phyloP scores from a whole-genome alignment of 805 yeast species.

The Debaryomyces hansenii region DNA sequence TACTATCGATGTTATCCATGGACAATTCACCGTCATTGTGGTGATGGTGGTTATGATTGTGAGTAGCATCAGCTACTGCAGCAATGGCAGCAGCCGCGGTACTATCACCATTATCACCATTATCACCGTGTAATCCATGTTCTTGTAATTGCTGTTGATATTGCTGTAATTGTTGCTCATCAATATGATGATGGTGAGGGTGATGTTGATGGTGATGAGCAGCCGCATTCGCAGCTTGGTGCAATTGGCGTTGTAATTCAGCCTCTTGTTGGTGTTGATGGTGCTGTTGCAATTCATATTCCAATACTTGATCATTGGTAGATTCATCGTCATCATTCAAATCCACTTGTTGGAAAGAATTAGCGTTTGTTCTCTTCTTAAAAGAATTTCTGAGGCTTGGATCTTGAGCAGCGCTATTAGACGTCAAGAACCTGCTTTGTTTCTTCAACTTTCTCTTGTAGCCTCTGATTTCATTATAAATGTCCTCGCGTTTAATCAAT shows the following conservation, averaged over 20 bases:
- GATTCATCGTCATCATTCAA: conserved; percentile 17
- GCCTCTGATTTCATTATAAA: conserved; percentile 57
- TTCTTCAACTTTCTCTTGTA: conserved; percentile 51
- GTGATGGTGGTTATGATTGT: conserved; percentile 22
- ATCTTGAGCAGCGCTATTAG: conserved; percentile 12
- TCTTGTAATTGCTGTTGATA: conserved; percentile 30
- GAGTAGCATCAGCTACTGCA: conserved; percentile 40
- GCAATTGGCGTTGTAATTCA: conserved; percentile 24
- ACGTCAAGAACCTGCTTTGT: conserved; percentile 28
- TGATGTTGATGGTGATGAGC: conserved; percentile 20
- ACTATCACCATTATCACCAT: conserved; percentile 16
- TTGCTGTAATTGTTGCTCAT: conserved; percentile 23
- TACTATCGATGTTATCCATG: conserved; percentile 45
- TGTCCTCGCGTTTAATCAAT: conserved; percentile 56
- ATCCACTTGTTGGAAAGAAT: conserved; percentile 23
- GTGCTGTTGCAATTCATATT: conserved; percentile 16
- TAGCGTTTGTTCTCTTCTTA: conserved; percentile 26
- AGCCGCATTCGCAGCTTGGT: conserved; percentile 25
- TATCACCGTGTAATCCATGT: conserved; percentile 17
- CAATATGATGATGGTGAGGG: conserved; percentile 25
- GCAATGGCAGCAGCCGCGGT: conserved; percentile 44
- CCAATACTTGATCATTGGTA: conserved; percentile 15
- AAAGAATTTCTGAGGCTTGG: conserved; percentile 13
- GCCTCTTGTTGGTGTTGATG: conserved; percentile 22
- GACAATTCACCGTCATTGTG: conserved; percentile 32